Conservation (phyloP, 225 moss, liverwort and hornwort genomes). For the Physcomitrium patens region DNA sequence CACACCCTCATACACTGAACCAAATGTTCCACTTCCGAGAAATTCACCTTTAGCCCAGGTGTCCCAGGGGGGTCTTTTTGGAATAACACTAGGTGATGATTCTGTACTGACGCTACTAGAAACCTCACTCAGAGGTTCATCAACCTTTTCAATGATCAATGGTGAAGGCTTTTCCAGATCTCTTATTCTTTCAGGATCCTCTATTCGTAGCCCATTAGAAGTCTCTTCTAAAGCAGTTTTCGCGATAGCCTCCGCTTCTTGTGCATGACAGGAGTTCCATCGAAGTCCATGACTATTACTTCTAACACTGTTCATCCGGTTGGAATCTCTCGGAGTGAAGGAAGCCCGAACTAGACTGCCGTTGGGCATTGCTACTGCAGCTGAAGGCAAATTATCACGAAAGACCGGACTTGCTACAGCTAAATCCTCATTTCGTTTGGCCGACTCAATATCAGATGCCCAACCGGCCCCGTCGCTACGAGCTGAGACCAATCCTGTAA, state of each 20-base stretch:
- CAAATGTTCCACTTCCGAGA: constrained; percentile 67
- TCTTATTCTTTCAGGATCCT: constrained; percentile 19
- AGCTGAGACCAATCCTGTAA: constrained; percentile 20
- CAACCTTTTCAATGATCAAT: constrained; percentile 22
- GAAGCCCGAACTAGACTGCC: constrained; percentile 8
- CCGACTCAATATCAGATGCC: constrained; percentile 13
- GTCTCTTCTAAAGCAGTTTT: constrained; percentile 23
- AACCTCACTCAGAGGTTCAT: constrained; percentile 23
- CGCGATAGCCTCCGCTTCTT: constrained; percentile 31
- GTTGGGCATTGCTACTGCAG: constrained; percentile 28
- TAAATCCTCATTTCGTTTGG: constrained; percentile 20
- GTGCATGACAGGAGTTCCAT: constrained; percentile 41
- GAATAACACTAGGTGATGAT: constrained; percentile 23
- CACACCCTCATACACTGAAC: constrained; percentile 63
- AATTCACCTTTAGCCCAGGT: constrained; percentile 54
- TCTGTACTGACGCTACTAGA: constrained; percentile 23
- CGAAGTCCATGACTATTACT: constrained; percentile 32
- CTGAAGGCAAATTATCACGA: constrained; percentile 35
- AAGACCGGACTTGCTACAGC: constrained; percentile 7
- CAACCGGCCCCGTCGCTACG: constrained; percentile 30
- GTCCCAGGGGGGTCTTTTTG: constrained; percentile 52
- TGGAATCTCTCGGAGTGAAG: constrained; percentile 17
- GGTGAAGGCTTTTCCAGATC: constrained; percentile 15
- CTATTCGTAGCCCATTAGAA: constrained; percentile 30
- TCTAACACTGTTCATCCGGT: constrained; percentile 38